Evolutionary conservation across 2,329 filamentous ascomycete genomes (phyloP), one percentile per base, ranked within the genome.

Genomic region (Trichophyton verrucosum): DNA sequence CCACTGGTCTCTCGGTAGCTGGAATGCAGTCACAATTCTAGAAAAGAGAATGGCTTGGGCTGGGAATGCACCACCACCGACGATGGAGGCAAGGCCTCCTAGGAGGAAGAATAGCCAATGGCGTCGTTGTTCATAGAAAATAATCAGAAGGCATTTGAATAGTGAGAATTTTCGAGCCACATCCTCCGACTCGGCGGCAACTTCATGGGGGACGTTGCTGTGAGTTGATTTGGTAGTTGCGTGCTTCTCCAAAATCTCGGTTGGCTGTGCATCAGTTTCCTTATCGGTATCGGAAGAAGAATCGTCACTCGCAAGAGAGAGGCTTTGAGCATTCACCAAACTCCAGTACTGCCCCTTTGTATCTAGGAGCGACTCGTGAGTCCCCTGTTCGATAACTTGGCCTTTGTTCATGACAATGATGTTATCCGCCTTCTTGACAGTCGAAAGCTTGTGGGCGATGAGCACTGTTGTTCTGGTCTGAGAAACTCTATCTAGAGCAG

Each of bases 391-490:
- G 13, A 95, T 78, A 60, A 96, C 91, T n/a, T 80, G 76, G 4
- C 91, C 91, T 61, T 84, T 75, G 1, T 82, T 79, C 88, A 96
- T 91, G 62, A 95, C 91, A 3, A 95, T 86, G 66, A 95, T 95
- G 67, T 94, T 94, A 71, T 95, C 87, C 0, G 90, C 90, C 65
- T 90, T 85, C 73, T 83, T 87, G 75, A 96, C 91, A 6, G 90
- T 96, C 0, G 88, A 91, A 6, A 96, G 80, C 66, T 89, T 84
- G 75, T 96, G 90, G 33, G 90, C 91, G 70, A 96, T 95, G 5
- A 88, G 86, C 65, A 95, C 91, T 3, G 90, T 95, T 0, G 90
- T 95, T 49, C 89, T 82, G 11, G 89, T 89, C 64, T 84, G 79
- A 1, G 89, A 95, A 82, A 1, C 90, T 53, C 82, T 84, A 66